Evolutionary conservation across 139 green algal species (phyloP).

Genomic region (Eudorina sp.): DNA sequence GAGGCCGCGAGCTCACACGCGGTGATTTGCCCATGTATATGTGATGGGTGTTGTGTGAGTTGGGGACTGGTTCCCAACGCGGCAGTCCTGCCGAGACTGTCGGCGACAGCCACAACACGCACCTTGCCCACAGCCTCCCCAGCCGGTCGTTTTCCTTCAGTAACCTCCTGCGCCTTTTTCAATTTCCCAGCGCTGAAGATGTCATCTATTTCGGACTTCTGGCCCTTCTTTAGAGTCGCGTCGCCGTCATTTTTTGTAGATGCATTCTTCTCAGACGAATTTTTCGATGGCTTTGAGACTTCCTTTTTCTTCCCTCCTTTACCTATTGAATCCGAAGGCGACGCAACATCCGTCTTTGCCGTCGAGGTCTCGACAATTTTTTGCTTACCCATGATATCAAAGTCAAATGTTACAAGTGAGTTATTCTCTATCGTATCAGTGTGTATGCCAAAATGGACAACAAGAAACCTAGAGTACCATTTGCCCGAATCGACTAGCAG

Average conservation of each 20-base stretch:
- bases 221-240: background rate
- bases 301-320: background rate
- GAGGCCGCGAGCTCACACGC: no score
- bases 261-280: background rate
- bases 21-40: no score
- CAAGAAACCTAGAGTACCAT: no score
- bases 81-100: no score
- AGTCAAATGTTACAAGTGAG: no score
- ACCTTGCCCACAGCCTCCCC: background rate
- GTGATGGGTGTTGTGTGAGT: no score
- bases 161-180: slow-evolving; percentile 39
- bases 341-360: background rate
- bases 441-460: no score
- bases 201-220: slow-evolving; percentile 73
- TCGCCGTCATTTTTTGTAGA: background rate
- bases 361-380: background rate
- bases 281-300: no score
- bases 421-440: no score
- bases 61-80: no score
- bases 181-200: slow-evolving; percentile 68
- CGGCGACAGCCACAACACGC: no score
- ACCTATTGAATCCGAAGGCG: background rate
- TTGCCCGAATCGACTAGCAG: no score
- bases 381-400: background rate
- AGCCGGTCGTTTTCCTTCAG: background rate